Evolutionary conservation across 2,329 filamentous ascomycete species (phyloP).

Genomic region (Elsinoe australis): DNA sequence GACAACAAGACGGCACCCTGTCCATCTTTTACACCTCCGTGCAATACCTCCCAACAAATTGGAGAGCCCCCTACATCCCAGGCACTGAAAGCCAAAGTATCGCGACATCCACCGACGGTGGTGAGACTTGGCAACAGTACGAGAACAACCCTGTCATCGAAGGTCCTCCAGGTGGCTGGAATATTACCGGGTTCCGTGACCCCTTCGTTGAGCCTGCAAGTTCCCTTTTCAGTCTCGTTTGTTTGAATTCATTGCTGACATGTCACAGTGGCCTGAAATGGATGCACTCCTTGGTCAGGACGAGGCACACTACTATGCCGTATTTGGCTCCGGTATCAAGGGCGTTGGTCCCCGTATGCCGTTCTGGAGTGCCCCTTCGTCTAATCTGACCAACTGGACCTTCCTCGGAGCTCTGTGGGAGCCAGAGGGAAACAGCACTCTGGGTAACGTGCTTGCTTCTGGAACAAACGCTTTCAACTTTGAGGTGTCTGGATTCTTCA

Average conservation of each 20-base stretch:
- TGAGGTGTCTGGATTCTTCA: slow-evolving; percentile 43
- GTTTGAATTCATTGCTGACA: not conserved
- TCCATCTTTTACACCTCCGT: slow-evolving; percentile 44
- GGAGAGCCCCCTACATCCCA: slow-evolving; percentile 37
- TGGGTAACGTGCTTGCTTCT: slow-evolving; percentile 38
- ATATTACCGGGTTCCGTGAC: slow-evolving; percentile 37
- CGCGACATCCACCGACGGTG: slow-evolving; percentile 40
- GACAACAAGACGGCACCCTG: slow-evolving; percentile 41
- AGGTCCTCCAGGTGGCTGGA: slow-evolving; percentile 38
- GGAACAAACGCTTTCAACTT: slow-evolving; percentile 43
- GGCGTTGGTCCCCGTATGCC: slow-evolving; percentile 41
- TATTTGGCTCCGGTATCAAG: slow-evolving; percentile 42
- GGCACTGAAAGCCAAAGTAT: slow-evolving; percentile 42
- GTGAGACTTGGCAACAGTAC: slow-evolving; percentile 42
- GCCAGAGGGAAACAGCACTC: slow-evolving; percentile 35
- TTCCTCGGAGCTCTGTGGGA: slow-evolving; percentile 43
- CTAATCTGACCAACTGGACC: slow-evolving; percentile 40
- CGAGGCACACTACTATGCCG: slow-evolving; percentile 41
- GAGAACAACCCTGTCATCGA: slow-evolving; percentile 41
- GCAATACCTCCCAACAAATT: slow-evolving; percentile 39
- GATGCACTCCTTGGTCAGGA: slow-evolving; percentile 35
- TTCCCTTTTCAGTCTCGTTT: not conserved
- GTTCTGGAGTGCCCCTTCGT: slow-evolving; percentile 40
- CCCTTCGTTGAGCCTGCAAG: slow-evolving; percentile 32
- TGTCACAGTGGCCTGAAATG: slow-evolving; percentile 22